Base-by-base conservation (phyloP, 2,329 filamentous ascomycete species). In the Trichophaea hybrida region DNA sequence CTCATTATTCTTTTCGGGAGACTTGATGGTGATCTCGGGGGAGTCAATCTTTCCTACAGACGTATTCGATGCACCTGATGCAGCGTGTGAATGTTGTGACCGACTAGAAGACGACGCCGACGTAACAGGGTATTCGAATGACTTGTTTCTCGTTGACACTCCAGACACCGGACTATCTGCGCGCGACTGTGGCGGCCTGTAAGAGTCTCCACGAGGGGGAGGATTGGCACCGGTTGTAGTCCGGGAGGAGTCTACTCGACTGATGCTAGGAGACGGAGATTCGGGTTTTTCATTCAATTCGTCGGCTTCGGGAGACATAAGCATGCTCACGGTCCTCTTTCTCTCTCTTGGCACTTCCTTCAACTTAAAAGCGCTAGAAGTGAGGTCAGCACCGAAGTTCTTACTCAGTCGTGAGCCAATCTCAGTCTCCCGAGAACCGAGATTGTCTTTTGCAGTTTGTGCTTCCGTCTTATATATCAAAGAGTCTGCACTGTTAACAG, bases 331-430 rank as follows among this genome's bases (percentile, higher is more conserved):
- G 2, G 64, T 61, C 40, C 56, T 63, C 24, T 62, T 66, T 13
- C 64, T 58, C 48, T 66, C 64, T 13, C 58, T 61, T 10, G 64
- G 64, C 8, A 65, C 63, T 43, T 68, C 67, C 12, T 57, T 62
- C 35, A 67, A 61, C 35, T 62, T 68, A 46, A 67, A 64, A 24
- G 62, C 61, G 10, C 32, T 32, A 54, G 43, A 61, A 24, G 57
- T 60, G n/a, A 52, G 53, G 13, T 57, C 55, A 50, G 55, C 50
- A 13, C 15, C 24, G 40, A 17, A 6, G n/a, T 17, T 46, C 24
- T 24, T 24, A 24, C 3, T 24, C 24, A 24, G 24, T 24, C 24
- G 24, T 24, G 24, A 24, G 3, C 24, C 24, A 24, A 24, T 24
- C 24, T 24, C 24, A 24, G 24, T 24, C 1, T 24, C 24, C 24